Evolutionary conservation across 768 basidiomycete species (phyloP).

Genomic region (Tephrocybe sp.): DNA sequence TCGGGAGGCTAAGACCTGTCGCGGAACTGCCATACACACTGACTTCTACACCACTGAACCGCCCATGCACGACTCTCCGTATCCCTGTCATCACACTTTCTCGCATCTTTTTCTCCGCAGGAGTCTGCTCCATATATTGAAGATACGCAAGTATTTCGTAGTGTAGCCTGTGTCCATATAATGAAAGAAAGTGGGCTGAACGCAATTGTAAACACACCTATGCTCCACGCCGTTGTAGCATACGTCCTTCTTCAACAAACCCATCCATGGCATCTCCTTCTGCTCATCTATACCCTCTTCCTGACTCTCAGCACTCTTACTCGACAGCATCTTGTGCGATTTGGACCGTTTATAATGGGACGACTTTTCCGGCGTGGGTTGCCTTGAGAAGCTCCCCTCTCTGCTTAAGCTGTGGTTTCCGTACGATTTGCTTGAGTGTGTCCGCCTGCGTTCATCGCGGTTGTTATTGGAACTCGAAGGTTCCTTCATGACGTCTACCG

Average conservation of each 20-base stretch:
- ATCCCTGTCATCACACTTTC: constrained; percentile 46
- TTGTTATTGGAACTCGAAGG: constrained; percentile 11
- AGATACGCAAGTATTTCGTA: constrained; percentile 62
- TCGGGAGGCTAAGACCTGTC: constrained; percentile 60
- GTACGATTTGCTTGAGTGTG: constrained; percentile 2
- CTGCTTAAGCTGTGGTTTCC: background rate
- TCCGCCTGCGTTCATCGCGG: constrained; percentile 13
- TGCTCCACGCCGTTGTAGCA: constrained; percentile 23
- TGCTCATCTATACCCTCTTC: constrained; percentile 1
- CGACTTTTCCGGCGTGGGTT: background rate
- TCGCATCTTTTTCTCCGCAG: constrained; percentile 49
- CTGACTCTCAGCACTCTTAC: background rate
- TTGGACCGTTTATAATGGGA: background rate
- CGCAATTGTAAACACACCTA: constrained; percentile 21
- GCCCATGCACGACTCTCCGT: constrained; percentile 39
- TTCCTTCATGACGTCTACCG: too few relatives aligned
- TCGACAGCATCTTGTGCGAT: background rate
- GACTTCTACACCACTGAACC: constrained; percentile 47
- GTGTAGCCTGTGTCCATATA: constrained; percentile 59
- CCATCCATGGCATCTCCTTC: constrained; percentile 19
- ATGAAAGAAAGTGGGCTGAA: background rate
- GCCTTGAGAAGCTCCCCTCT: background rate
- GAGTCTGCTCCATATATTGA: constrained; percentile 52
- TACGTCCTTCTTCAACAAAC: constrained; percentile 8
- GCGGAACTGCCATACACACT: constrained; percentile 62